phyloP scores from a whole-genome alignment of 169 alveolate species.

The Plasmodium vinckei region DNA sequence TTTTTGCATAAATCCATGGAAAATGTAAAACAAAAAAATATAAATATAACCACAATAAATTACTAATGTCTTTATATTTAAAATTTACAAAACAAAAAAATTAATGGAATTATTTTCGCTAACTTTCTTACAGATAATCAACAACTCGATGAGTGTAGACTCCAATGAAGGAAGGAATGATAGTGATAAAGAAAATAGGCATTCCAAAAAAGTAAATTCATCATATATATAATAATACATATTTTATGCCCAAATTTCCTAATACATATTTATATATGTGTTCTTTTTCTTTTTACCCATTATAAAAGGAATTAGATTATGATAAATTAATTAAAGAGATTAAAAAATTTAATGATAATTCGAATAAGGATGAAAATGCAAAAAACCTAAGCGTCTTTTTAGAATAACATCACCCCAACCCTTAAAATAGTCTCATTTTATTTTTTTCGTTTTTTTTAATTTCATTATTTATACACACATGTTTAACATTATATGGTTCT shows the following conservation, averaged over 20 bases:
- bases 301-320: constrained; percentile 47
- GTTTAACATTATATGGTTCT: not conserved
- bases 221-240: not conserved
- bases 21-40: constrained; percentile 22
- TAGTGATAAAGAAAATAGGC: constrained; percentile 21
- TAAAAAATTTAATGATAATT: constrained; percentile 33
- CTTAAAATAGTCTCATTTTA: not conserved
- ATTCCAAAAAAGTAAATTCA: constrained; percentile 8
- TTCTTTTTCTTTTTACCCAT: not conserved
- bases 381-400: constrained; percentile 48
- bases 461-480: not conserved
- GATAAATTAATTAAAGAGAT: constrained; percentile 22
- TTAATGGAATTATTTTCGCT: not conserved
- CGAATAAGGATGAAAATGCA: constrained; percentile 36
- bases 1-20: constrained; percentile 68
- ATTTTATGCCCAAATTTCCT: not conserved
- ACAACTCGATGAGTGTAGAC: constrained; percentile 11
- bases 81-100: not conserved
- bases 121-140: constrained; percentile 21
- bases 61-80: not conserved
- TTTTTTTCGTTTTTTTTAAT: not conserved
- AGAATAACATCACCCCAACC: constrained; percentile 1
- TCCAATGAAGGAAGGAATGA: constrained; percentile 11
- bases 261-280: not conserved
- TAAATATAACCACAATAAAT: not conserved